A percentile compares a stretch with the other conserved stretches of the same genome.
phyloP scores from a whole-genome alignment of 495 filamentous ascomycete species.

The Zalerion maritima region DNA sequence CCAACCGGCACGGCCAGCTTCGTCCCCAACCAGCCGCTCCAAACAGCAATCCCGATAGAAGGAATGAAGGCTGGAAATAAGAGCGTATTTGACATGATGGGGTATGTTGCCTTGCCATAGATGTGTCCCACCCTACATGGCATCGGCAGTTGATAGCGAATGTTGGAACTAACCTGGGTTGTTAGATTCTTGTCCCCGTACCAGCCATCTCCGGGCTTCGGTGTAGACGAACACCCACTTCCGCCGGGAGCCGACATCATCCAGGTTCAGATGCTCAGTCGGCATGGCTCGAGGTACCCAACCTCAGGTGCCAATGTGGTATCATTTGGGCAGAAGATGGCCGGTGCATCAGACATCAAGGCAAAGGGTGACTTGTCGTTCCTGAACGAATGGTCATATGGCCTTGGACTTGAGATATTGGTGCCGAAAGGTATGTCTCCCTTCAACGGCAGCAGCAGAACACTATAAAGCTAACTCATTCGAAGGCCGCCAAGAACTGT shows the following conservation, averaged over 20 bases:
- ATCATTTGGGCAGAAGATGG: slow-evolving; percentile 15
- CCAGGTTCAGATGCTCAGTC: slow-evolving; percentile 32
- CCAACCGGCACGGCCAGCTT: slow-evolving; percentile 25
- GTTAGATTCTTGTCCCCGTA: slow-evolving; percentile 23
- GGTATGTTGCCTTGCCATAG: slow-evolving; percentile 16
- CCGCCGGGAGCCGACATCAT: slow-evolving; percentile 39
- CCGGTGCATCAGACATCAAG: slow-evolving; percentile 10
- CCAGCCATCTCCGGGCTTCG: slow-evolving; percentile 31
- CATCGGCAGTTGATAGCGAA: slow-evolving; percentile 9
- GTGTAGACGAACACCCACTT: slow-evolving; percentile 40
- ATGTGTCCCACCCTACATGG: slow-evolving; percentile 1
- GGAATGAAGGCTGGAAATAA: slow-evolving; percentile 26
- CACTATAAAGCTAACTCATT: no score
- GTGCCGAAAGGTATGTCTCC: slow-evolving; percentile 23
- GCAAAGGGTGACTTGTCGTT: slow-evolving; percentile 36
- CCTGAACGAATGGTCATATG: slow-evolving; percentile 37
- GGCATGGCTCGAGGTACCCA: slow-evolving; percentile 16
- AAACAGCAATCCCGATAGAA: slow-evolving; percentile 39
- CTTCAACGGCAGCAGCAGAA: no score
- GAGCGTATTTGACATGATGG: slow-evolving; percentile 43
- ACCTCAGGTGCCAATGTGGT: slow-evolving; percentile 12
- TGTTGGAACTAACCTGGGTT: slow-evolving; percentile 1
- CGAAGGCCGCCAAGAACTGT: slow-evolving; percentile 35
- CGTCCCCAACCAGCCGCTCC: slow-evolving; percentile 40
- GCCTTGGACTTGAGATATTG: slow-evolving; percentile 32